Conservation (phyloP, 2,329 filamentous ascomycete genomes). For the Cladophialophora bantiana region DNA sequence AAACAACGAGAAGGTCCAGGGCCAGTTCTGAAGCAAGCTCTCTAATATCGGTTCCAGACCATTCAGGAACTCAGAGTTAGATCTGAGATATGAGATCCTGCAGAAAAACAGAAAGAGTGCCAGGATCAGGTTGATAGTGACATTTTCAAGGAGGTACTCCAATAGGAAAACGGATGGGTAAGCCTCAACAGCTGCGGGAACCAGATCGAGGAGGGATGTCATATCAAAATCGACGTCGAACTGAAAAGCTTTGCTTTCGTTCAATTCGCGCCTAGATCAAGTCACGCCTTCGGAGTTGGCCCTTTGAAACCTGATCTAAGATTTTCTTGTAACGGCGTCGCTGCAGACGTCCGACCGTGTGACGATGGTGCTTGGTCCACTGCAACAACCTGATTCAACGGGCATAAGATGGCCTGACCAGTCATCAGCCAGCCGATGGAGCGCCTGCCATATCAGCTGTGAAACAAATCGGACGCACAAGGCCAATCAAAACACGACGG, state of each 20-base stretch:
- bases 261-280: conserved; percentile 23
- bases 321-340: conserved; percentile 38
- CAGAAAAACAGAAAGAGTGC: conserved; percentile 21
- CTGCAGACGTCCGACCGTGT: conserved; percentile 36
- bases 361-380: conserved; percentile 35
- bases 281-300: conserved; percentile 32
- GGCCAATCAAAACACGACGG: conserved; percentile 24
- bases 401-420: conserved; percentile 28
- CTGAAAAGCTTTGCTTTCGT: conserved; percentile 22
- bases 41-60: conserved; percentile 8
- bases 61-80: conserved; percentile 10
- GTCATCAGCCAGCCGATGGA: conserved; percentile 26
- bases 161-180: conserved; percentile 26
- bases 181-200: conserved; percentile 13
- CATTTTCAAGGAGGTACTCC: conserved; percentile 30
- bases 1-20: background rate
- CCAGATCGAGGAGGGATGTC: conserved; percentile 31
- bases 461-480: conserved; percentile 29
- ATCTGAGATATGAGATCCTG: conserved; percentile 24
- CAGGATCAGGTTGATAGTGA: conserved; percentile 25
- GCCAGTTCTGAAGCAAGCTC: conserved; percentile 16
- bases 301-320: conserved; percentile 38
- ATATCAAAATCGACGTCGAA: conserved; percentile 30
- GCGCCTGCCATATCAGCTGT: conserved; percentile 34
- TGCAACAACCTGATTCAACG: conserved; percentile 34